Conservation (phyloP, 2,329 filamentous ascomycete genomes). For the Nothomitra cinnamomea region DNA sequence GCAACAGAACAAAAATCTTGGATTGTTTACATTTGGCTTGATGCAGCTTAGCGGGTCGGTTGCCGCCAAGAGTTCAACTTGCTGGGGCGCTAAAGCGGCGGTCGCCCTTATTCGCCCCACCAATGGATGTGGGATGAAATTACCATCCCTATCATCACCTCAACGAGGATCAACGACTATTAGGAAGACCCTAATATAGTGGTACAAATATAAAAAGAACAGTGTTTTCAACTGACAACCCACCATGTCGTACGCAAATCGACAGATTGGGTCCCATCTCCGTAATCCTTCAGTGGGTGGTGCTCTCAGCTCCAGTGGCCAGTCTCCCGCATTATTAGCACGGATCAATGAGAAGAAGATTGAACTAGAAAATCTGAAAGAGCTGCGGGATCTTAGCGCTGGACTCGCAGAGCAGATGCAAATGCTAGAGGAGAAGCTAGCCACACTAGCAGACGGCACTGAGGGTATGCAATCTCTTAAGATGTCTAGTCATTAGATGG, state of each 20-base stretch:
- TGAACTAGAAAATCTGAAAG: slow-evolving; percentile 62
- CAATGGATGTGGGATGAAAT: no score
- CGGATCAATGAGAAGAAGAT: slow-evolving; percentile 76
- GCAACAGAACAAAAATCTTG: not conserved
- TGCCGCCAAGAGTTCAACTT: not conserved
- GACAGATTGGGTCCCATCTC: slow-evolving; percentile 3
- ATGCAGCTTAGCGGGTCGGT: not conserved
- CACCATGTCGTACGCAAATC: slow-evolving; percentile 4
- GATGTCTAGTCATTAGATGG: slow-evolving; percentile 6
- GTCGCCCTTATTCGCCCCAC: no score
- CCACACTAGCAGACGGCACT: slow-evolving; percentile 63
- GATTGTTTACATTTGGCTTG: not conserved
- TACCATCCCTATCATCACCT: no score
- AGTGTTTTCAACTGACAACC: not conserved
- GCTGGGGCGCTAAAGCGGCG: no score
- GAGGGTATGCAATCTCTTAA: slow-evolving; percentile 37
- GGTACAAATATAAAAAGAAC: not conserved
- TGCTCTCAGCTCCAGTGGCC: slow-evolving; percentile 26
- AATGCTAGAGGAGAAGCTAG: slow-evolving; percentile 58
- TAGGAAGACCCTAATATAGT: no score
- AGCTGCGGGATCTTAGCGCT: slow-evolving; percentile 62
- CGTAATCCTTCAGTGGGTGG: not conserved
- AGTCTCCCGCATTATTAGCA: slow-evolving; percentile 53
- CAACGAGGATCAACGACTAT: no score
- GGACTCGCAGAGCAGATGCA: slow-evolving; percentile 72